Base-by-base conservation (phyloP, 768 basidiomycete species). In the Auriscalpium orientale region DNA sequence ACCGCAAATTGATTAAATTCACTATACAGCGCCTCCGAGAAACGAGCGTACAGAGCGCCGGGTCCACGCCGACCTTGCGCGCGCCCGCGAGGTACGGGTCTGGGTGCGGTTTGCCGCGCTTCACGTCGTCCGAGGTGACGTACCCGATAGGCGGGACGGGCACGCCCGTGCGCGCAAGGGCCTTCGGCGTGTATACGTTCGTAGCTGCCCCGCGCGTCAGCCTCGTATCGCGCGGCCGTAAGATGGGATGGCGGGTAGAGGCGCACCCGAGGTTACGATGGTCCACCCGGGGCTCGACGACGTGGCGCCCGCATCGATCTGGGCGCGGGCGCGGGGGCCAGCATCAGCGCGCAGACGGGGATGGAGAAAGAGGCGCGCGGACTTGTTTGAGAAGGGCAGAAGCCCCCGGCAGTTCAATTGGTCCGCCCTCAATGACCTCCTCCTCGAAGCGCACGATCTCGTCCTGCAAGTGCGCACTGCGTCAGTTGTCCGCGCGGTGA, bases 81-180 rank as follows among this genome's bases (percentile, higher is more conserved):
- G 91, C 91, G 11, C 92, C 92, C 0, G 82, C 80, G 13, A 93
- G 72, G 70, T 95, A 97, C 20, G 94, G 94, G 37, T 81, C 90
- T 1, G 93, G 91, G 64, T 85, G 78, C n/a, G 93, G 93, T 72
- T 95, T 95, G 46, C 92, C 91, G 50, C 78, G 71, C 11, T 70
- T 63, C 10, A 87, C 85, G 51, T 87, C 82, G 68, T 86, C 81
- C 8, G 87, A 84, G 2, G 90, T 92, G 62, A 94, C 79, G 51
- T 87, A 74, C 15, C 83, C 84, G 48, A 71, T 74, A 2, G 69
- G 69, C 2, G 89, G 86, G 2, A 79, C 56, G 2, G 83, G 79
- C 18, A 93, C 73, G 1, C 76, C 79, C 45, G 85, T 82, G 37
- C 79, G 78, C 43, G 79, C 67, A 36, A 95, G 75, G 16, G 89